phyloP scores from a whole-genome alignment of 305 asterid genomes.

The Andrographis paniculata region DNA sequence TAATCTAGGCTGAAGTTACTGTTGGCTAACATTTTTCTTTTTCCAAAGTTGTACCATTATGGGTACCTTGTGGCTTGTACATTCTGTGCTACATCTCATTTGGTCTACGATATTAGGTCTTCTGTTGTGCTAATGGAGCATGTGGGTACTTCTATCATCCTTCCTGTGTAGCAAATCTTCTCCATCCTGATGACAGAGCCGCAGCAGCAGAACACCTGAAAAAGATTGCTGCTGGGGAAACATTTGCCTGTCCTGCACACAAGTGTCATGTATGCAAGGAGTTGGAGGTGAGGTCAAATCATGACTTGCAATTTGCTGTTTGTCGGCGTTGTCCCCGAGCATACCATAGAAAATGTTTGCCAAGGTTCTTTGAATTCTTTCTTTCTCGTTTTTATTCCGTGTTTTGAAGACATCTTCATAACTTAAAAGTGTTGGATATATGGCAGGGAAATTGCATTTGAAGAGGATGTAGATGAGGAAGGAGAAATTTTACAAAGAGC shows the following conservation, averaged over 20 bases:
- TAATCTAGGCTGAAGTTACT: neutral
- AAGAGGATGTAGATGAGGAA: conserved; percentile 28
- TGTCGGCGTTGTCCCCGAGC: conserved; percentile 94
- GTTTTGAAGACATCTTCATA: conserved; percentile 13
- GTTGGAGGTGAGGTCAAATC: conserved; percentile 45
- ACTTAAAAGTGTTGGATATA: conserved; percentile 13
- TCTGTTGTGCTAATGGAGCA: conserved; percentile 69
- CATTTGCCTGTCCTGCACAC: conserved; percentile 70
- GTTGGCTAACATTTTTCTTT: no score
- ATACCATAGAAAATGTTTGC: conserved; percentile 86
- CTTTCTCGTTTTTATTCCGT: conserved; percentile 13
- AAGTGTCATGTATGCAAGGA: conserved; percentile 58
- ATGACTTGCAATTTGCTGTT: conserved; percentile 66
- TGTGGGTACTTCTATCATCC: conserved; percentile 83
- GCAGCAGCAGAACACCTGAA: conserved; percentile 37
- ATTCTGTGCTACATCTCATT: neutral
- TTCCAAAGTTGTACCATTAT: neutral
- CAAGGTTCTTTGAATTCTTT: conserved; percentile 45
- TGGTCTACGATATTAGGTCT: conserved; percentile 41
- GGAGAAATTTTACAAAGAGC: conserved; percentile 51
- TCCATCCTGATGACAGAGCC: conserved; percentile 40
- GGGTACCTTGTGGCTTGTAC: neutral
- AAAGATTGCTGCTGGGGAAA: conserved; percentile 55
- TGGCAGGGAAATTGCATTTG: conserved; percentile 48
- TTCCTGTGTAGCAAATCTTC: conserved; percentile 57